phyloP scores from a whole-genome alignment of 192 early-diverging fungal species.

The Gonapodya prolifera region DNA sequence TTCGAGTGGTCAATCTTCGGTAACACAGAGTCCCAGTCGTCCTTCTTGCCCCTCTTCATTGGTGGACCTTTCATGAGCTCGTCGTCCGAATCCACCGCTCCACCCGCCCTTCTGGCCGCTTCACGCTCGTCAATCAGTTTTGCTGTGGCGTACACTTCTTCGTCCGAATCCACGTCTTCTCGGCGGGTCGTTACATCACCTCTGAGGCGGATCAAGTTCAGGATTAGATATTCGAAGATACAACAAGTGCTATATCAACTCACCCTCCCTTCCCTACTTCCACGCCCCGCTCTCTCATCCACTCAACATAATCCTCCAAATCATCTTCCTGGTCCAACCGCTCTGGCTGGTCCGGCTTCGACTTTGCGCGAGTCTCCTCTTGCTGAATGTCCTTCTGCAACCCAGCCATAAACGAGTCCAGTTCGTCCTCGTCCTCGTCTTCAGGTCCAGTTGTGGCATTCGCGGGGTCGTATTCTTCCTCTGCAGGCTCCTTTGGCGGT shows the following conservation, averaged over 20 bases:
- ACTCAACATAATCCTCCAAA: slow-evolving; percentile 58
- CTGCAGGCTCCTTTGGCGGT: not conserved
- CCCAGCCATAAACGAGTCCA: slow-evolving; percentile 75
- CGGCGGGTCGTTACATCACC: too few species aligned
- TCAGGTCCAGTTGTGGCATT: not conserved
- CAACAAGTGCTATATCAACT: not conserved
- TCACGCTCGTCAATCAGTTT: slow-evolving; percentile 43
- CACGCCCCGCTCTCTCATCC: slow-evolving; percentile 62
- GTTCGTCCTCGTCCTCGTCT: slow-evolving; percentile 52
- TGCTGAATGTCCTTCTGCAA: slow-evolving; percentile 41
- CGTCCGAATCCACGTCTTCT: slow-evolving; percentile 55
- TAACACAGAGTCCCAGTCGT: too few species aligned
- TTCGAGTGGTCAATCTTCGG: slow-evolving; percentile 46
- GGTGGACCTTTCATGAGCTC: slow-evolving; percentile 13
- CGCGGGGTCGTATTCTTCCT: not conserved
- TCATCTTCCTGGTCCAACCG: slow-evolving; percentile 66
- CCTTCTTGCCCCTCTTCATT: slow-evolving; percentile 54
- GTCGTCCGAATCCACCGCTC: slow-evolving; percentile 11
- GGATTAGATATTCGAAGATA: not conserved
- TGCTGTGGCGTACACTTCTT: slow-evolving; percentile 74
- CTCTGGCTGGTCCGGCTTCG: slow-evolving; percentile 27
- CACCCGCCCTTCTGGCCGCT: slow-evolving; percentile 7
- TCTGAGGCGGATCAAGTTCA: not conserved
- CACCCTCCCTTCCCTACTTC: slow-evolving; percentile 42
- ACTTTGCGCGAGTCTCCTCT: slow-evolving; percentile 20